Evolutionary conservation across 306 rosid species (phyloP).

Genomic region (Rosa persica): DNA sequence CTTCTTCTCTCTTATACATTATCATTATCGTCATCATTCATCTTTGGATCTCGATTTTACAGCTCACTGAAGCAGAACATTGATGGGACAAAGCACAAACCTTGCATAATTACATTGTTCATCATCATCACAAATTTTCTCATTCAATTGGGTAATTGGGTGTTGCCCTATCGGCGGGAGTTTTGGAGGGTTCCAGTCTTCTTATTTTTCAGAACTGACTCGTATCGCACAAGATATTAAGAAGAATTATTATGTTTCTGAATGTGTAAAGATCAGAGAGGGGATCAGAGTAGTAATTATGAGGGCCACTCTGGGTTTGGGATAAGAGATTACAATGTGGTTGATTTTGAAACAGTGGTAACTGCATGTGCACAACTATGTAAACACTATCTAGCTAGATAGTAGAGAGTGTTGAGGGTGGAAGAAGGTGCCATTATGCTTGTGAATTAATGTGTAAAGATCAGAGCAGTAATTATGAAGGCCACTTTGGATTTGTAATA

Average conservation of each 20-base stretch:
- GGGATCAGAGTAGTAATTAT: constrained; percentile 14
- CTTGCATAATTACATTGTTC: neutral
- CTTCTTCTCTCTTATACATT: neutral
- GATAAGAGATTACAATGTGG: constrained; percentile 16
- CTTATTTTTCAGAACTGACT: neutral
- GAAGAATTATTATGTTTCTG: constrained; percentile 10
- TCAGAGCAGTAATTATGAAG: constrained; percentile 23
- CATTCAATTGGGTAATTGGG: constrained; percentile 1
- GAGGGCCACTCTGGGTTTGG: constrained; percentile 32
- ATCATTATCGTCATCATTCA: neutral
- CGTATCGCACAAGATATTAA: neutral
- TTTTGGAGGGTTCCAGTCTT: neutral
- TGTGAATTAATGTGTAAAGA: constrained; percentile 3
- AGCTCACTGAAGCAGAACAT: constrained; percentile 7
- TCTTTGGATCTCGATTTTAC: neutral
- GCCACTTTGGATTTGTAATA: constrained; percentile 27
- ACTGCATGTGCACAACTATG: neutral
- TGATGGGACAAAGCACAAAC: constrained; percentile 6
- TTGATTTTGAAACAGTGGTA: constrained; percentile 28
- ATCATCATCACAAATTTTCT: neutral
- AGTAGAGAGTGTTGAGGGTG: neutral
- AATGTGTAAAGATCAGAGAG: constrained; percentile 1
- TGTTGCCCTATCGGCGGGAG: constrained; percentile 5
- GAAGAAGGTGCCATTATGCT: neutral
- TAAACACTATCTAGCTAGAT: neutral